Evolutionary conservation across 179 eudicot species (phyloP).

Genomic region (Camellia oleifera): DNA sequence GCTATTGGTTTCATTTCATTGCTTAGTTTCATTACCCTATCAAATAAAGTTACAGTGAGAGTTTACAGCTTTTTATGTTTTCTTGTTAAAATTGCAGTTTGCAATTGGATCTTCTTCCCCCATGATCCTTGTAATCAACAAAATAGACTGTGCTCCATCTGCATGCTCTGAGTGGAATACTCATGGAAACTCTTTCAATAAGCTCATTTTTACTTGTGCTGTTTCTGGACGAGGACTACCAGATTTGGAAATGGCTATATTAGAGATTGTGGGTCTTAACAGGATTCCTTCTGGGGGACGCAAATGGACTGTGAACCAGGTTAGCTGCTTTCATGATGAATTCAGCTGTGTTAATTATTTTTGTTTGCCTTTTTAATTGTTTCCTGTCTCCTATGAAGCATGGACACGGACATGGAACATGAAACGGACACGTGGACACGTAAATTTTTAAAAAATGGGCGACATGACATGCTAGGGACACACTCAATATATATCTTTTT

Average conservation of each 20-base stretch:
- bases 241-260: slow-evolving; percentile 70
- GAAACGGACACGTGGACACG: too few relatives aligned
- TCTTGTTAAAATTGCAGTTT: slow-evolving; percentile 29
- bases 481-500: too few relatives aligned
- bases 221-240: slow-evolving; percentile 83
- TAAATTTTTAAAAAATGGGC: background rate
- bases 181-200: slow-evolving; percentile 38
- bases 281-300: slow-evolving; percentile 65
- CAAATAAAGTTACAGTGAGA: background rate
- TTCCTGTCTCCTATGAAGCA: background rate
- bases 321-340: slow-evolving; percentile 18
- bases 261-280: slow-evolving; percentile 75
- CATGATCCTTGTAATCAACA: slow-evolving; percentile 81
- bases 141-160: slow-evolving; percentile 70
- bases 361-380: background rate
- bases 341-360: background rate
- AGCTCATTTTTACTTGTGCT: slow-evolving; percentile 74
- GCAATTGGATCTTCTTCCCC: slow-evolving; percentile 55
- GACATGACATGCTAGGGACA: too few relatives aligned
- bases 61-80: background rate
- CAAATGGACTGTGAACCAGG: slow-evolving; percentile 94
- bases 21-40: background rate
- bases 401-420: background rate
- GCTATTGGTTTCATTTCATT: background rate
- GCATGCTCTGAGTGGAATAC: slow-evolving; percentile 32